Conservation (phyloP, 2,329 filamentous ascomycete species). For the Neonectria punicea region DNA sequence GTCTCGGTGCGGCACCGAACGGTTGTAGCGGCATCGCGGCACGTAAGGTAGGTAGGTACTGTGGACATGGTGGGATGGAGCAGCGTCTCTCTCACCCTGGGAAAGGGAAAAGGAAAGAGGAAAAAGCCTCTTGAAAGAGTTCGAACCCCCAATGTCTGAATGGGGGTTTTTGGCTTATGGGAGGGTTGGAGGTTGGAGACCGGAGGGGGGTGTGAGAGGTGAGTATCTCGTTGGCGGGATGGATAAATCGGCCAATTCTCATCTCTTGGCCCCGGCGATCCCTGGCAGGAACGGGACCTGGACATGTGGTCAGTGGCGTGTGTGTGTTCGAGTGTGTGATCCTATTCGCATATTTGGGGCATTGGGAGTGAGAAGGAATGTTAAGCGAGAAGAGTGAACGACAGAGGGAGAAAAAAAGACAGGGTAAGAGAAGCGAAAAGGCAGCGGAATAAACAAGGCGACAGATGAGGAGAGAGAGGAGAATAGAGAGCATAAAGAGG, state of each 20-base stretch:
- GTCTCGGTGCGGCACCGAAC: conserved; percentile 5
- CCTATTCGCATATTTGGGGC: neutral
- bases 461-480: neutral
- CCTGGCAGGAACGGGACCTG: neutral
- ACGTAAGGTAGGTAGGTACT: neutral
- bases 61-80: neutral
- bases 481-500: neutral
- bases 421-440: neutral
- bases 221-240: neutral
- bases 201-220: neutral
- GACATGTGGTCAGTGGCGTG: conserved; percentile 1
- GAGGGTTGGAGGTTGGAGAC: neutral
- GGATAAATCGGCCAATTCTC: conserved; percentile 7
- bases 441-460: too few species aligned
- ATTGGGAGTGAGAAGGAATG: neutral
- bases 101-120: neutral
- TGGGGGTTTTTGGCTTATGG: neutral
- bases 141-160: conserved; percentile 2
- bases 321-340: neutral
- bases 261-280: conserved; percentile 5
- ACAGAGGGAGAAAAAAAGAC: neutral
- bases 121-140: conserved; percentile 21
- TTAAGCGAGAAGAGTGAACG: neutral
- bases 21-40: conserved; percentile 9
- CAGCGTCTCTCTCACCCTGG: neutral